Base-by-base conservation (phyloP, 2,329 filamentous ascomycete genomes). In the Teratosphaeria viscida region DNA sequence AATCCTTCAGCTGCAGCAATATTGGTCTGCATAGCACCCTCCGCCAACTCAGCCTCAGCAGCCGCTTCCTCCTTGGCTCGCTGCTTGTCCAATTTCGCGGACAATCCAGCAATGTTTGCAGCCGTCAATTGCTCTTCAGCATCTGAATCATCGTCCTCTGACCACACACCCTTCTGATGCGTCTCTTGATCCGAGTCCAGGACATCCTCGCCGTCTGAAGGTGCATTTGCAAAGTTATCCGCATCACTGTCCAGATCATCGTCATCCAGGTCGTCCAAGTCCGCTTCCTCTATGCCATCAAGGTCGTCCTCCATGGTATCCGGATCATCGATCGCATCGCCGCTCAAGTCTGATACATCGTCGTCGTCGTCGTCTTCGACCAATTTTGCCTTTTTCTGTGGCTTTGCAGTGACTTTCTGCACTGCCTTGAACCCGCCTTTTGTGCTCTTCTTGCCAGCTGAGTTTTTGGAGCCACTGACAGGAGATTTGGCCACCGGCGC, bases 101-200 rank as follows among this genome's bases (percentile, higher is more conserved):
- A 92, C 59, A 99, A 78, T 60, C 94, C 94, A 68, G 88, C 94
- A 63, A 99, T 97, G 74, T 99, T 99, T 63, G 94, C 94, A 1
- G 92, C 92, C 57, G 90, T 99, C 66, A 99, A 82, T 72, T 86
- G 87, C 76, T 96, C 92, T 75, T 96, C 90, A 5, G 85, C 87
- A 67, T 95, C 90, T 0, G 88, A 92, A 57, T 91, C 87, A 64
- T 92, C 89, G 70, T 97, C 92, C 64, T 97, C 94, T 0, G 94
- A 97, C 80, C 95, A 99, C 80, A 96, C 90, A 64, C 86, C 84
- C 68, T 81, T 81, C 72, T 75, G 80, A 19, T 54, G 53, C 69
- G 76, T 70, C 64, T 73, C 64, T 64, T 84, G 81, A 64, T 92
- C 89, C 12, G 89, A 92, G 71, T 92, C 88, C 60, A 77, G 63